Base-by-base conservation (phyloP, 2,329 filamentous ascomycete genomes). In the Escovopsis weberi region DNA sequence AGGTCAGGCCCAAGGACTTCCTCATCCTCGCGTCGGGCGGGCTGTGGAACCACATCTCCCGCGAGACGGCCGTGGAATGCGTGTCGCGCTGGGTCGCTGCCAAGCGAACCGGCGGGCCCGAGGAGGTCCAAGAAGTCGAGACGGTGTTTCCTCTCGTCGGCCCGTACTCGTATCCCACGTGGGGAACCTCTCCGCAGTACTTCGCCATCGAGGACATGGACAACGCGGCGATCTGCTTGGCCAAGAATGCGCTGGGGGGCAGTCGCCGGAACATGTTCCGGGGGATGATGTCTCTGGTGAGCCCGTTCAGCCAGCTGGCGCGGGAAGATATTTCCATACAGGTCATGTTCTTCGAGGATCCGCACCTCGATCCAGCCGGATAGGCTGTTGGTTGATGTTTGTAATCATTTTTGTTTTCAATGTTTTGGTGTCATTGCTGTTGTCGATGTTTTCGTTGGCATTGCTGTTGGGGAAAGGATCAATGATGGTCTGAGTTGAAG, bases 311-410 rank as follows among this genome's bases (percentile, higher is more conserved):
- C 34, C 68, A 85, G 47, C 54, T 57, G 39, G 56, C 62, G 38
- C 75, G 82, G 50, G 85, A 91, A 53, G 85, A 91, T 56, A 69
- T 89, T 43, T 91, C 85, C 0, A 81, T 91, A 12, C 82, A 91
- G 61, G 84, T 93, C 30, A 82, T 89, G 46, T 89, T 91, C 47
- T 62, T 62, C 40, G 54, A 50, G 32, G 45, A 51, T 3, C 49
- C 47, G 35, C 12, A 36, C 12, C 23, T 23, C 28, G 28, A 9
- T 32, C 8, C 28, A 4, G 28, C 28, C 11, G 28, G 7, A 11
- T 3, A 6, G 28, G 28, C 4, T 32, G 28, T 9, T 9, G 28
- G 7, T 9, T 6, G 28, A 4, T 32, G 28, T 30, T 30, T 6
- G 28, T 30, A 6, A 6, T 30, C 28, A 6, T 30, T 10, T 30